Evolutionary conservation across 352 stramenopile genomes (phyloP).

Genomic region (Globisporangium paroecandrum): DNA sequence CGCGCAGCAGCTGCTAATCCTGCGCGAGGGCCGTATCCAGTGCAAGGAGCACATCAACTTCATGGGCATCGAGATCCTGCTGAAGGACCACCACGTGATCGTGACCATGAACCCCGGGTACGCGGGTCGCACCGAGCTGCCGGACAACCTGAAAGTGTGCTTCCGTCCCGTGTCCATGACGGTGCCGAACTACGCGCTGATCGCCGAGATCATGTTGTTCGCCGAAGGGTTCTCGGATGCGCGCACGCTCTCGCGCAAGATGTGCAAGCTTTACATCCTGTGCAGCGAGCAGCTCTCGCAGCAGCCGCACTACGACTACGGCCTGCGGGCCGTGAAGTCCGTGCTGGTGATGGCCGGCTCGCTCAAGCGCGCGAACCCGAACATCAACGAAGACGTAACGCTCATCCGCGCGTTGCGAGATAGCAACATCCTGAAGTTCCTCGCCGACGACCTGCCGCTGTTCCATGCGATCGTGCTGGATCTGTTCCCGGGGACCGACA

Average conservation of each 20-base stretch:
- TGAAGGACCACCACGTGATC: constrained; percentile 96
- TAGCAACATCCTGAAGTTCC: constrained; percentile 95
- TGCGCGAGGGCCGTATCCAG: constrained; percentile 77
- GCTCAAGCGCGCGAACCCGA: constrained; percentile 79
- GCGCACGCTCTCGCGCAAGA: constrained; percentile 92
- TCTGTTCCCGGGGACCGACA: constrained; percentile 87
- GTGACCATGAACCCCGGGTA: constrained; percentile 98
- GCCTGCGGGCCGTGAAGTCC: constrained; percentile 89
- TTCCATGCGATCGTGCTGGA: constrained; percentile 92
- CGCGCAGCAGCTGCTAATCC: constrained; percentile 84
- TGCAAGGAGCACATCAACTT: constrained; percentile 92
- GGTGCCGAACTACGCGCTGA: constrained; percentile 94
- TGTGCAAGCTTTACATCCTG: constrained; percentile 93
- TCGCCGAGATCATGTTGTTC: constrained; percentile 97
- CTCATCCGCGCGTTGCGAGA: constrained; percentile 88
- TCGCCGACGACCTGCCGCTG: constrained; percentile 88
- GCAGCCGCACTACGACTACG: constrained; percentile 95
- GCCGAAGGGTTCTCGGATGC: constrained; percentile 94
- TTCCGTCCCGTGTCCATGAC: constrained; percentile 97
- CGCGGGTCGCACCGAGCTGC: constrained; percentile 93
- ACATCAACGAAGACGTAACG: constrained; percentile 84
- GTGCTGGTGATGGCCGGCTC: constrained; percentile 91
- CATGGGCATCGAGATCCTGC: constrained; percentile 93
- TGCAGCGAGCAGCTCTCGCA: constrained; percentile 93
- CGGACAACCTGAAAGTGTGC: constrained; percentile 95